These are phyloP conservation scores for Gymnopus androsaceus DNA, from an alignment of 1,284 basidiomycete genomes.

Conservation along the genomic window DNA sequence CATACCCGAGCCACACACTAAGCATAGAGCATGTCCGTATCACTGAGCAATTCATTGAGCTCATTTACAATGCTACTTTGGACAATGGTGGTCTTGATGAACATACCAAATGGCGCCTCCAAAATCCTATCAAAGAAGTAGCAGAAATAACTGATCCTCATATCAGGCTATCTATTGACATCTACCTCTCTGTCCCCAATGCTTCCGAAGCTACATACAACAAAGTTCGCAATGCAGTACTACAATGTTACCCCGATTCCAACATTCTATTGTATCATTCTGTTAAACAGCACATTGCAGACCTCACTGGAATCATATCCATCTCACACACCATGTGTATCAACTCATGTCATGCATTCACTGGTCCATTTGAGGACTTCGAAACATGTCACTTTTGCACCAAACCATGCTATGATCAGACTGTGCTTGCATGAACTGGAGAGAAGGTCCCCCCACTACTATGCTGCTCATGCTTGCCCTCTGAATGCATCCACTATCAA, in stretches of 20 bases:
- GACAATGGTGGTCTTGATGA: constrained; percentile 27
- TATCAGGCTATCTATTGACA: constrained; percentile 27
- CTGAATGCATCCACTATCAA: too few species aligned
- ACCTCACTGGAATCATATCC: constrained; percentile 29
- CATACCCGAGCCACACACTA: too few species aligned
- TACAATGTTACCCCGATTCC: constrained; percentile 23
- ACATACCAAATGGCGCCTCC: constrained; percentile 20
- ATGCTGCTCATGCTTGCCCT: too few species aligned
- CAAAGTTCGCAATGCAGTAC: constrained; percentile 12
- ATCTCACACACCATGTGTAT: constrained; percentile 34
- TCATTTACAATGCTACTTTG: constrained; percentile 27
- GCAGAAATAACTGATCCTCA: constrained; percentile 26
- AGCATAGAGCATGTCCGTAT: constrained; percentile 1
- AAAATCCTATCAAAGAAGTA: constrained; percentile 22
- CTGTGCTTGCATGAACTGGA: too few species aligned
- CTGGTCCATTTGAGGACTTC: too few species aligned
- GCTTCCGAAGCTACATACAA: constrained; percentile 29
- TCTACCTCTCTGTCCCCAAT: constrained; percentile 28
- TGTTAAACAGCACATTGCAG: constrained; percentile 24
- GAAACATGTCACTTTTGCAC: too few species aligned
- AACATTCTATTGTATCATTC: constrained; percentile 28
- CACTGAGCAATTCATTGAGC: constrained; percentile 18
- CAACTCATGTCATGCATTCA: constrained; percentile 34
- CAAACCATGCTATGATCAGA: too few species aligned
- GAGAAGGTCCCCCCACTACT: too few species aligned